phyloP scores from a whole-genome alignment of 2,329 filamentous ascomycete species.

The Celoporthe dispersa region DNA sequence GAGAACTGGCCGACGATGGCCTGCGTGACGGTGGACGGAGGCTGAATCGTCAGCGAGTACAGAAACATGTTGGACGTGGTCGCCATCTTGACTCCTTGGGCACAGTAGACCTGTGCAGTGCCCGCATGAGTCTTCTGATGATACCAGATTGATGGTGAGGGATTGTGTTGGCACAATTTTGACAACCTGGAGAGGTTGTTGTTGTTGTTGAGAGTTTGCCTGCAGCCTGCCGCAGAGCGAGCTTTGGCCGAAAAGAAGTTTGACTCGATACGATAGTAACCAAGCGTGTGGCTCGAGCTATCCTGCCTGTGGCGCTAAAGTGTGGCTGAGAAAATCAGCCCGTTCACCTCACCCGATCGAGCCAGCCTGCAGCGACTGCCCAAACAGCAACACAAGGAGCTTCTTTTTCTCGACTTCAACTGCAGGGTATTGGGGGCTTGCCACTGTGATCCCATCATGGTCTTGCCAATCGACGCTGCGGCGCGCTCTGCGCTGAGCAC shows the following conservation, averaged over 20 bases:
- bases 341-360: slow-evolving; percentile 1
- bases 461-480: slow-evolving; percentile 27
- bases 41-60: slow-evolving; percentile 95
- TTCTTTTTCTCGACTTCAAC: background rate
- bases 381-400: slow-evolving; percentile 1
- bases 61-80: slow-evolving; percentile 98
- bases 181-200: slow-evolving; percentile 17
- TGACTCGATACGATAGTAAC: background rate
- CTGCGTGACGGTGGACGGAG: slow-evolving; percentile 85
- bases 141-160: slow-evolving; percentile 3
- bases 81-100: slow-evolving; percentile 71
- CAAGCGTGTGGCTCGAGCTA: slow-evolving; percentile 14
- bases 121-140: slow-evolving; percentile 28
- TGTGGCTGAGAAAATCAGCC: slow-evolving; percentile 13
- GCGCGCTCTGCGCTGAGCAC: slow-evolving; percentile 28
- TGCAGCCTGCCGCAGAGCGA: slow-evolving; percentile 2
- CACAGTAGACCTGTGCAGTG: slow-evolving; percentile 58
- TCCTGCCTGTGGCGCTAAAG: slow-evolving; percentile 7
- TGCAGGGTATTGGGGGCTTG: background rate
- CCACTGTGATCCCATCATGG: slow-evolving; percentile 15
- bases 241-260: slow-evolving; percentile 10
- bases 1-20: slow-evolving; percentile 94
- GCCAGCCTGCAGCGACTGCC: slow-evolving; percentile 3
- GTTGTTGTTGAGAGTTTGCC: background rate
- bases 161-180: slow-evolving; percentile 5